Evolutionary conservation across 176 grass and related monocot genomes (phyloP), one percentile per base, ranked within the genome.

Genomic region (Triticum dicoccoides): DNA sequence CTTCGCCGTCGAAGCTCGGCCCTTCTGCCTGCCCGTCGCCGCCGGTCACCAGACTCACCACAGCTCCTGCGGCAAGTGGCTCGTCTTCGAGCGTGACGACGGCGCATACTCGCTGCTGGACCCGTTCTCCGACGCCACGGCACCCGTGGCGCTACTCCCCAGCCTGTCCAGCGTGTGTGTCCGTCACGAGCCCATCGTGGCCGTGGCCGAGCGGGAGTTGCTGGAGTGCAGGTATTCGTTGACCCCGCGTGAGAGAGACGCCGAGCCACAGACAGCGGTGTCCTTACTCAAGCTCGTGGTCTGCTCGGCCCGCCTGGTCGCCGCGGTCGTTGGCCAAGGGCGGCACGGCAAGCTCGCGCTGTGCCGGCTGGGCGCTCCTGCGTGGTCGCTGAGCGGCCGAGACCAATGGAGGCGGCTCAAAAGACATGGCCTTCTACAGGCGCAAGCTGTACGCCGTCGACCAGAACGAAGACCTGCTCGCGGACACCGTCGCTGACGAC

Each of bases 31-130:
- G 25, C 10, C 54, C 54, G 21, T 29, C 17, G 82, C 56, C 56
- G 70, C 56, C 37, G 69, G 56, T 27, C 27, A 27, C 27, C 27
- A 27, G 27, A 27, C 27, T 1, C 11, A 41, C 54, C 69, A 14
- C 67, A 52, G 52, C 82, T 63, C 54, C 24, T 83, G 23, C 69
- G 82, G 82, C 69, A 54, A 61, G 69, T 84, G 37, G 37, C 69
- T 84, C 69, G 10, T 84, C 3, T 84, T 64, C 37, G 13, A 14
- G 54, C 56, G 17, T 56, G 33, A 15, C 15, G 54, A 78, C 18
- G 32, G 51, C 18, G 29, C 76, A 30, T 78, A 61, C 52, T n/a
- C 52, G 30, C 51, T 78, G 30, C 18, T 58, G 51, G 51, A 59
- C 76, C 76, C 76, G 9, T 78, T 78, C 52, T 23, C 51, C 52